These are phyloP conservation scores for Brettanomyces sp. DNA, from an alignment of 805 yeast species.

Conservation along the genomic window DNA sequence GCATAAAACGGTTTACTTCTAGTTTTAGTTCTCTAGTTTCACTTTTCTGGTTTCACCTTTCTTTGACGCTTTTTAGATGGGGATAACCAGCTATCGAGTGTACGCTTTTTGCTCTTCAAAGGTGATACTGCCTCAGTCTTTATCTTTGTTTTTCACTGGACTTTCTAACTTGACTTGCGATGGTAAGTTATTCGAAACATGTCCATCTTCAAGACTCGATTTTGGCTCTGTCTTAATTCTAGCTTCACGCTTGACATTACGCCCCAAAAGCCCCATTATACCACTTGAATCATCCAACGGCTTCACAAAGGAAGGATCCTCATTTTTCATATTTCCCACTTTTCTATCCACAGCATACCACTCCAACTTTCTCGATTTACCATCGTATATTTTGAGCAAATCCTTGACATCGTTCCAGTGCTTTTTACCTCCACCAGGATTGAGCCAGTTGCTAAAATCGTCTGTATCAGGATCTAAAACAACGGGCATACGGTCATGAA, in stretches of 20 bases:
- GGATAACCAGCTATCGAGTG: too few relatives aligned
- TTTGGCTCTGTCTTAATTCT: too few relatives aligned
- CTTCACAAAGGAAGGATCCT: conserved; percentile 32
- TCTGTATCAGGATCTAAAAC: conserved; percentile 48
- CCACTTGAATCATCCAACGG: conserved; percentile 7
- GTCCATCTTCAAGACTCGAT: too few relatives aligned
- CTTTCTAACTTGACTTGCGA: too few relatives aligned
- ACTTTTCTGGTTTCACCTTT: too few relatives aligned
- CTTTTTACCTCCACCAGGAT: conserved; percentile 30
- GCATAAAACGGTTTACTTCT: conserved; percentile 3
- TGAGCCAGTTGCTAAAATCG: conserved; percentile 61
- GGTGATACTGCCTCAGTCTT: too few relatives aligned
- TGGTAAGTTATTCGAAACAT: too few relatives aligned
- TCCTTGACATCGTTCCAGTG: conserved; percentile 27
- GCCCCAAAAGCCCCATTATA: background rate
- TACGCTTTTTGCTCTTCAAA: too few relatives aligned
- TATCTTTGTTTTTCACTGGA: too few relatives aligned
- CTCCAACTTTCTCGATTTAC: conserved; percentile 25
- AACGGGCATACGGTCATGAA: conserved; percentile 76
- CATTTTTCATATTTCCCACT: conserved; percentile 53
- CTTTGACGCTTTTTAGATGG: too few relatives aligned
- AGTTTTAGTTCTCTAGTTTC: background rate
- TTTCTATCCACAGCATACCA: conserved; percentile 48
- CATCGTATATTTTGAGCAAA: conserved; percentile 30
- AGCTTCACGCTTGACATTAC: too few relatives aligned